phyloP scores from a whole-genome alignment of 257 asterid genomes.

The Nicotiana tomentosiformis region DNA sequence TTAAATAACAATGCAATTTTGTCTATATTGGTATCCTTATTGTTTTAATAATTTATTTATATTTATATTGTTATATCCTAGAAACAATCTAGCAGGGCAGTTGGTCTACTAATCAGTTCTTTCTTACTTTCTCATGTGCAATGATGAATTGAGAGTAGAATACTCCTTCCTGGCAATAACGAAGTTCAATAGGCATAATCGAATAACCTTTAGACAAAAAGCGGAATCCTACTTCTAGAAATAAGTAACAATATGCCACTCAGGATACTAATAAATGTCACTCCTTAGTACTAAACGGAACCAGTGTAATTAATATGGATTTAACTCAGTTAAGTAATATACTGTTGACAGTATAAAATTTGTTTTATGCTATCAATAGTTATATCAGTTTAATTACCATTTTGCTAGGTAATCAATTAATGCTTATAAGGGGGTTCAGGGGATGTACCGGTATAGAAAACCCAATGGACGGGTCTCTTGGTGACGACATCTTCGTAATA shows the following conservation, averaged over 20 bases:
- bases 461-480: conserved; percentile 63
- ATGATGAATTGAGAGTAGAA: not conserved
- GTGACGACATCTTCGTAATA: conserved; percentile 63
- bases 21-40: too few species aligned
- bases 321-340: too few species aligned
- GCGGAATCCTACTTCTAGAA: not conserved
- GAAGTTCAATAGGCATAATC: not conserved
- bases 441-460: conserved; percentile 38
- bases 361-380: too few species aligned
- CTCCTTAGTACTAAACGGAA: not conserved
- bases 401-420: too few species aligned
- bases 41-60: not conserved
- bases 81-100: not conserved
- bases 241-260: not conserved
- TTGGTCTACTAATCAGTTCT: not conserved
- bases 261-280: not conserved
- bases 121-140: not conserved
- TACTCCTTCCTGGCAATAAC: not conserved
- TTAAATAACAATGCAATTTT: too few species aligned
- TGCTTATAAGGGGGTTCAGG: too few species aligned
- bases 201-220: not conserved
- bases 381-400: too few species aligned
- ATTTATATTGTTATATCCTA: too few species aligned
- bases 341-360: too few species aligned
- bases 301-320: not conserved